These are phyloP conservation scores for Rhynchosporium graminicola DNA, from an alignment of 2,329 filamentous ascomycete genomes.

Conservation along the genomic window DNA sequence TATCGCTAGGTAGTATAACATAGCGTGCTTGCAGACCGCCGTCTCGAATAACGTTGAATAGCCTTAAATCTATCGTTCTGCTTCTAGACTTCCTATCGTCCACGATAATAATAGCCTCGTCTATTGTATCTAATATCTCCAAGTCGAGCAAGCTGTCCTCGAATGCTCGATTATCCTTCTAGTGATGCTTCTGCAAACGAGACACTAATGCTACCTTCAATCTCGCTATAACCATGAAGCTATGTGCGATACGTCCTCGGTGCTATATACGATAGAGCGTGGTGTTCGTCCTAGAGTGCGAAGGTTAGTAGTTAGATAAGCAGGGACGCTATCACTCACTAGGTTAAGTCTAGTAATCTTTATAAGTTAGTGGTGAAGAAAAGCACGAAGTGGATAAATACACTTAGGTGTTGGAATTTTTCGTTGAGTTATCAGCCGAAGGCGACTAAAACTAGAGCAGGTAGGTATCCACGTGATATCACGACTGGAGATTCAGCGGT, in stretches of 20 bases:
- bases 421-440: too few relatives aligned
- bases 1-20: constrained; percentile 46
- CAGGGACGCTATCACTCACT: too few relatives aligned
- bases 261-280: too few relatives aligned
- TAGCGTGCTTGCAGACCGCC: constrained; percentile 48
- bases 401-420: too few relatives aligned
- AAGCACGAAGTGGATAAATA: too few relatives aligned
- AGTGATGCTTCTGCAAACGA: constrained; percentile 42
- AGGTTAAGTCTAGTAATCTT: too few relatives aligned
- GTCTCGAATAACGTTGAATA: constrained; percentile 47
- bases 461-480: too few relatives aligned
- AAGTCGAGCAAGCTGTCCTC: constrained; percentile 62
- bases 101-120: constrained; percentile 57
- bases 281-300: too few relatives aligned
- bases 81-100: constrained; percentile 50
- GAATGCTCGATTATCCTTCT: constrained; percentile 53
- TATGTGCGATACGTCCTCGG: constrained; percentile 48
- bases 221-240: constrained; percentile 51
- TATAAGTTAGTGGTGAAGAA: too few relatives aligned
- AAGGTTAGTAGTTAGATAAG: too few relatives aligned
- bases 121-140: constrained; percentile 54
- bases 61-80: constrained; percentile 51
- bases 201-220: constrained; percentile 53
- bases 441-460: too few relatives aligned
- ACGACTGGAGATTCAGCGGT: too few relatives aligned